Percentiles rank a stretch among this genome's conserved stretches.
phyloP scores from a whole-genome alignment of 768 basidiomycete species.

The Phallus indusiatus region DNA sequence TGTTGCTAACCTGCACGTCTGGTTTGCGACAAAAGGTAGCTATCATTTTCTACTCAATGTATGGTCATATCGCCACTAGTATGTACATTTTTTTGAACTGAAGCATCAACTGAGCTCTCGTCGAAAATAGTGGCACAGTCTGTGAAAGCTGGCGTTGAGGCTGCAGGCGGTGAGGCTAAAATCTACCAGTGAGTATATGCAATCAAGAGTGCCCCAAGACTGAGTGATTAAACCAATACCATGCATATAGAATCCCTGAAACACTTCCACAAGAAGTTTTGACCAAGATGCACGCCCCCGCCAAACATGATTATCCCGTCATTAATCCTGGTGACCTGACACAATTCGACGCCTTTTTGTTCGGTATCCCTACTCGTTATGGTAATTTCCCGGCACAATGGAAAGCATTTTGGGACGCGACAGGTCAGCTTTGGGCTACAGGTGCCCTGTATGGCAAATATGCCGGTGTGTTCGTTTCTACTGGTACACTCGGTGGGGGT shows the following conservation, averaged over 20 bases:
- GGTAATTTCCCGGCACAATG: conserved; percentile 75
- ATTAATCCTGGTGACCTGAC: conserved; percentile 45
- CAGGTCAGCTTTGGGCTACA: conserved; percentile 52
- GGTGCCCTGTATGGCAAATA: conserved; percentile 67
- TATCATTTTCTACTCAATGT: conserved; percentile 54
- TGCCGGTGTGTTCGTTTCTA: conserved; percentile 65
- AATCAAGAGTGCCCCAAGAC: no score
- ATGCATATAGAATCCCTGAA: conserved; percentile 51
- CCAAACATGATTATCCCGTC: conserved; percentile 65
- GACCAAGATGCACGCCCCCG: conserved; percentile 55
- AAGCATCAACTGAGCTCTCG: background rate
- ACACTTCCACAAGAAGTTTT: conserved; percentile 66
- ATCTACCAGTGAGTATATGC: conserved; percentile 36
- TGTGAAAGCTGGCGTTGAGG: conserved; percentile 32
- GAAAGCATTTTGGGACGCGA: conserved; percentile 75
- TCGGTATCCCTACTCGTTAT: conserved; percentile 75
- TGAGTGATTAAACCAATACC: no score
- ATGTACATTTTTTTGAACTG: conserved; percentile 16
- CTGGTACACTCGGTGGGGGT: conserved; percentile 67
- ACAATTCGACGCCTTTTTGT: conserved; percentile 60
- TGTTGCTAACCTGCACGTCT: background rate
- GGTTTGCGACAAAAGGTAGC: conserved; percentile 7
- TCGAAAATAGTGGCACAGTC: conserved; percentile 46
- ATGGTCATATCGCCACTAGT: conserved; percentile 66
- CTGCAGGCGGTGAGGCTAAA: conserved; percentile 32